A percentile compares a stretch with the other conserved stretches of the same genome.
phyloP scores from a whole-genome alignment of 768 basidiomycete genomes.

The Leccinum arenicola region DNA sequence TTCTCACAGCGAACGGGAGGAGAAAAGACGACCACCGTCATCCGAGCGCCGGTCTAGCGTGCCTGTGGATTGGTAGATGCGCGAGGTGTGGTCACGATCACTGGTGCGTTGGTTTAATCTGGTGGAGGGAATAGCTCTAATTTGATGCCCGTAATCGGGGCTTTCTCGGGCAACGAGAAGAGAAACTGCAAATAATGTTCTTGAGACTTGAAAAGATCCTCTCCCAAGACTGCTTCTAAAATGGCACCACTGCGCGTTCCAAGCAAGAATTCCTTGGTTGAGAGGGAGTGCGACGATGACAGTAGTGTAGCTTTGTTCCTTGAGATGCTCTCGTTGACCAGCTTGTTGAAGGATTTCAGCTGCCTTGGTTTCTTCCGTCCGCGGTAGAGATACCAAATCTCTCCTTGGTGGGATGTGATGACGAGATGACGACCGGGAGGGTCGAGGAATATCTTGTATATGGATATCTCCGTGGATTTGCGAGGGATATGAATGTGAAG shows the following conservation, averaged over 20 bases:
- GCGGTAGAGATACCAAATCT: constrained; percentile 89
- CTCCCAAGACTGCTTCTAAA: constrained; percentile 85
- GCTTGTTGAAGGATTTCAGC: constrained; percentile 72
- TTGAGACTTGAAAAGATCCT: constrained; percentile 88
- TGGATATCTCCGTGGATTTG: constrained; percentile 70
- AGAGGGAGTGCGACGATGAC: constrained; percentile 63
- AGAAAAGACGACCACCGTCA: constrained; percentile 74
- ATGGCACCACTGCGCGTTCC: constrained; percentile 84
- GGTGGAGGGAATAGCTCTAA: constrained; percentile 72
- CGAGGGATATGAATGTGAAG: constrained; percentile 74
- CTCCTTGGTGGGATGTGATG: constrained; percentile 81
- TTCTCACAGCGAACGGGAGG: constrained; percentile 66
- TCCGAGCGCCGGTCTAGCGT: constrained; percentile 62
- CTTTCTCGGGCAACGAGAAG: constrained; percentile 75
- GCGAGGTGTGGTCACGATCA: constrained; percentile 80
- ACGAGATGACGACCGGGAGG: constrained; percentile 91
- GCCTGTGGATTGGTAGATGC: constrained; percentile 90
- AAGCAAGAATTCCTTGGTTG: constrained; percentile 82
- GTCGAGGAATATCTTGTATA: constrained; percentile 86
- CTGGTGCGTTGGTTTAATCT: constrained; percentile 60
- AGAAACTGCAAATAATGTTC: constrained; percentile 75
- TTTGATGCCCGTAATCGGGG: constrained; percentile 80
- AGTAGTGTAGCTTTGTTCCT: constrained; percentile 80
- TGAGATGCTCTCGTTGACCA: constrained; percentile 86
- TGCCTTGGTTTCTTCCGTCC: constrained; percentile 80